Percentiles rank a stretch among this genome's conserved stretches.
phyloP scores from a whole-genome alignment of 148 eudicot genomes.

The Arctostaphylos glauca region DNA sequence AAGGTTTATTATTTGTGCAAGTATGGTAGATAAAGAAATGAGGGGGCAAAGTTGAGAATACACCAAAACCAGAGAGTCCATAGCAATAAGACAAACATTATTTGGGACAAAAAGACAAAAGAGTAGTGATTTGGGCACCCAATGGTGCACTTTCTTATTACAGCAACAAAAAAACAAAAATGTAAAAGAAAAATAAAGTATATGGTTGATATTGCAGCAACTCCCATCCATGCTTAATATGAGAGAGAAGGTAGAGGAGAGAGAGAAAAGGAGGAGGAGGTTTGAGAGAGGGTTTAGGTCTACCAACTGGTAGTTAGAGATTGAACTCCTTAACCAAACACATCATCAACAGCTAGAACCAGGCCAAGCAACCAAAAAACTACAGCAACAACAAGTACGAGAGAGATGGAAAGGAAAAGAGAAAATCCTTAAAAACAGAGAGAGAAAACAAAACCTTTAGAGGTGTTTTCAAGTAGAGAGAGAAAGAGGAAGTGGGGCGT shows the following conservation, averaged over 20 bases:
- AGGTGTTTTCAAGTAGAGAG: conserved; percentile 25
- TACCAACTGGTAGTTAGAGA: conserved; percentile 70
- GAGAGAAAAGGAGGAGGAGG: conserved; percentile 15
- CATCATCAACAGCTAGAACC: conserved; percentile 32
- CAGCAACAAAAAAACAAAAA: background rate
- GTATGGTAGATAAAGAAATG: background rate
- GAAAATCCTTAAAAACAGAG: conserved; percentile 15
- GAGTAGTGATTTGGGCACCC: conserved; percentile 33
- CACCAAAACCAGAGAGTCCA: conserved; percentile 9
- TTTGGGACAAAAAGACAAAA: conserved; percentile 32
- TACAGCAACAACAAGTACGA: conserved; percentile 17
- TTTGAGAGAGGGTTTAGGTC: conserved; percentile 50
- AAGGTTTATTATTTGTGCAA: background rate
- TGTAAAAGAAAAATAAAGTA: conserved; percentile 13
- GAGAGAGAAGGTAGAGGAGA: conserved; percentile 19
- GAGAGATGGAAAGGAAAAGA: conserved; percentile 14
- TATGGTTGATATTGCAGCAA: conserved; percentile 41
- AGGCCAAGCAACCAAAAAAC: conserved; percentile 29
- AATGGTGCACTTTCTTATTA: conserved; percentile 22
- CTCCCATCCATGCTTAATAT: conserved; percentile 30
- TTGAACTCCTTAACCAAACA: conserved; percentile 59
- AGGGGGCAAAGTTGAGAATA: conserved; percentile 12
- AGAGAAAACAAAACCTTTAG: conserved; percentile 21
- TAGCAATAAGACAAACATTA: conserved; percentile 8
- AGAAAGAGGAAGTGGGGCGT: conserved; percentile 11